Evolutionary conservation across 495 filamentous ascomycete genomes (phyloP).

Genomic region (Copromyces sp.): DNA sequence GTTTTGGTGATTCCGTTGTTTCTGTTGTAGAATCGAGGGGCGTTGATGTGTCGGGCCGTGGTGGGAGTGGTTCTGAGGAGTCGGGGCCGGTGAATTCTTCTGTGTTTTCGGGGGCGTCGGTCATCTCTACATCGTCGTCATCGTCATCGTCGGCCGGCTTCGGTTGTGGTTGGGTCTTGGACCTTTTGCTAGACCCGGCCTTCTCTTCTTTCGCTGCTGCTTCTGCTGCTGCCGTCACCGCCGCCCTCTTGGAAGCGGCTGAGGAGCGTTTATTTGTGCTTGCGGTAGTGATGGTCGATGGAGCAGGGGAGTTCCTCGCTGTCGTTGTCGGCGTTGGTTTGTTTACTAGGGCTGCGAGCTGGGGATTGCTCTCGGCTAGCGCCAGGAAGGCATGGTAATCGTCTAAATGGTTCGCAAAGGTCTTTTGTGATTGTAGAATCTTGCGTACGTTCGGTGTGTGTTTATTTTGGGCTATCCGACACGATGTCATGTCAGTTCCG

Average conservation of each 20-base stretch:
- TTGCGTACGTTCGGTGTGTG: slow-evolving; percentile 73
- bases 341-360: slow-evolving; percentile 13
- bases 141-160: slow-evolving; percentile 17
- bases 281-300: background rate
- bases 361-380: slow-evolving; percentile 31
- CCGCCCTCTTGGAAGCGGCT: slow-evolving; percentile 12
- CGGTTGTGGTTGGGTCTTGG: slow-evolving; percentile 17
- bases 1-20: background rate
- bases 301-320: slow-evolving; percentile 14
- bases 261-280: slow-evolving; percentile 14
- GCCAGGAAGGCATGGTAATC: slow-evolving; percentile 70
- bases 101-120: slow-evolving; percentile 19
- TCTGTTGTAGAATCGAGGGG: background rate
- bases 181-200: slow-evolving; percentile 2
- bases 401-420: slow-evolving; percentile 80
- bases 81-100: slow-evolving; percentile 7
- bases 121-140: slow-evolving; percentile 27
- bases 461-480: slow-evolving; percentile 36
- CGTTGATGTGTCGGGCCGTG: background rate
- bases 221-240: slow-evolving; percentile 6
- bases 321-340: slow-evolving; percentile 11
- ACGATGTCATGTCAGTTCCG: background rate
- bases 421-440: slow-evolving; percentile 85
- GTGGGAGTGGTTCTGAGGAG: background rate
- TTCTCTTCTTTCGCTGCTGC: slow-evolving; percentile 16